Evolutionary conservation across 805 yeast genomes (phyloP).

Genomic region (Lipomyces lipofer): DNA sequence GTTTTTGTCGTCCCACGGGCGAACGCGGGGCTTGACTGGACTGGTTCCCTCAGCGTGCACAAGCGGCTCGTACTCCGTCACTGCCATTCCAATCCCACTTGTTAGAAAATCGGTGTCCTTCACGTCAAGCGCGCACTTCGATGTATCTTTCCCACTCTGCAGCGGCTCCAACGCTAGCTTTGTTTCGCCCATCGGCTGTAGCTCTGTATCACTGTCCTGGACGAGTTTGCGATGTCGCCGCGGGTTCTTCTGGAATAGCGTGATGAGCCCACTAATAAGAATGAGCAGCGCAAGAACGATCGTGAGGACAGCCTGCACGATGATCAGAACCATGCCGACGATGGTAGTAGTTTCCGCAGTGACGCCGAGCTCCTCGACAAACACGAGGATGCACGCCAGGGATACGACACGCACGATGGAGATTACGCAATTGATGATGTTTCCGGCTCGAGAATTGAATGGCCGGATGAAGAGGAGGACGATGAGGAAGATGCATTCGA

Average conservation of each 20-base stretch:
- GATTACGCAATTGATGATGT: conserved; percentile 37
- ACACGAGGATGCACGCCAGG: conserved; percentile 36
- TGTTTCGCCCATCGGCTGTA: conserved; percentile 13
- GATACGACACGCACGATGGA: conserved; percentile 37
- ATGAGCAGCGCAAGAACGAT: conserved; percentile 35
- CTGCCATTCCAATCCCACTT: conserved; percentile 25
- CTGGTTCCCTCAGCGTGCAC: neutral
- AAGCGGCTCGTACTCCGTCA: conserved; percentile 19
- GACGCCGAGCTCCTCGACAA: conserved; percentile 37
- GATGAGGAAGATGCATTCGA: conserved; percentile 35
- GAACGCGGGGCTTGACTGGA: neutral
- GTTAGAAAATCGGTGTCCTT: too few species aligned
- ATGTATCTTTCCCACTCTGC: too few species aligned
- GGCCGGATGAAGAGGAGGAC: conserved; percentile 34
- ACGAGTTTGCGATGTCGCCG: neutral
- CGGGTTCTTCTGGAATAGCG: conserved; percentile 7
- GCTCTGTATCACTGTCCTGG: conserved; percentile 10
- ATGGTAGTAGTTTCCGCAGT: conserved; percentile 35
- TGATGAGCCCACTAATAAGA: conserved; percentile 23
- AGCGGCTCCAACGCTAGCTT: too few species aligned
- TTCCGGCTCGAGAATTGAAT: conserved; percentile 38
- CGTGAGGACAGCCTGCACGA: conserved; percentile 38
- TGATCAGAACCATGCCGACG: conserved; percentile 38
- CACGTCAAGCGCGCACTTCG: too few species aligned
- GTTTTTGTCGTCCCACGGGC: conserved; percentile 21